Base-by-base conservation (phyloP, 345 rosid species). In the Mangifera indica region DNA sequence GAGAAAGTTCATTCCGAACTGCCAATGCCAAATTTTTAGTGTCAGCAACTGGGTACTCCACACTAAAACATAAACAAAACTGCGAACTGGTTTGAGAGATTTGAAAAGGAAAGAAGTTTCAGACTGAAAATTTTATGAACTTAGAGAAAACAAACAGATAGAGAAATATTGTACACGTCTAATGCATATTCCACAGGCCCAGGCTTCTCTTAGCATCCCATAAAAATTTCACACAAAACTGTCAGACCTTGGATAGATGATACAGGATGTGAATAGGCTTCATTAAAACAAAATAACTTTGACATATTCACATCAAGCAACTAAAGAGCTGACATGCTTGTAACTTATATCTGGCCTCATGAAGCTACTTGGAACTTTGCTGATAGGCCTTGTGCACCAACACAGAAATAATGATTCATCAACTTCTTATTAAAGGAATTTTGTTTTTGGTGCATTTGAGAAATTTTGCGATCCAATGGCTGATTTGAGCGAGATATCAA, bases 361-460 rank as follows among this genome's bases (percentile, higher is more conserved):
- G 66, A 45, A 42, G 62, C 74, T 81, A 20, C 46, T 57, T 42
- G 82, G 72, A 67, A 78, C 87, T 37, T 85, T 55, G 81, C 81
- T 26, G 81, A 88, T 75, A 92, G 59, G 37, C 86, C 89, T 76
- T 82, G 79, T 57, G 92, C 89, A 10, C 96, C 87, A 24, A 89
- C 85, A 80, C 91, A 88, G 59, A 92, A 81, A 42, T 84, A 89
- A 72, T 77, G 88, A 77, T 90, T 88, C 97, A 89, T 83, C 77
- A 86, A 18, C 64, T 69, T 83, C 84, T 74, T 81, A 53, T 88
- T 65, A 5, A 82, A 26, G 8, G 96, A 88, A 40, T 61, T 37
- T 20, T 83, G 87, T 66, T 77, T 85, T 40, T 55, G 81, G 68
- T 63, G 66, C 74, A 66, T 56, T 67, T 65, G 40, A 20, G 58